Evolutionary conservation across 2,329 filamentous ascomycete genomes (phyloP).

Genomic region (Paecilomyces dactylethromorphus): DNA sequence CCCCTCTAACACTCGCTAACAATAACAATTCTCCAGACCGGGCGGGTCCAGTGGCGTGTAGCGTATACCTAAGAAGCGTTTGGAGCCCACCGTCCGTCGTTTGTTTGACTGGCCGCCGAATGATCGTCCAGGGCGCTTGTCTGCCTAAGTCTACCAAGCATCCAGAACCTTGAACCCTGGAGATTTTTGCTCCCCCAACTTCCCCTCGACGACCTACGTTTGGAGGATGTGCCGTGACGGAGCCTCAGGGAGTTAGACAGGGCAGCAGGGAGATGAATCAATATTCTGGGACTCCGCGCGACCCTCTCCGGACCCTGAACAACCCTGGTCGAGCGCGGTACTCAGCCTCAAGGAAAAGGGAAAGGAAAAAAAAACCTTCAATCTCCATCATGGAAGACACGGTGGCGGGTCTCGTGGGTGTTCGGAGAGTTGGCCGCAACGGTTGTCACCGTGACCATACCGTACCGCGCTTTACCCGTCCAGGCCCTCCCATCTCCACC

Average conservation of each 20-base stretch:
- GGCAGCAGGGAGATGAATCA: background rate
- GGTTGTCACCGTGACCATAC: background rate
- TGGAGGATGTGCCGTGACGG: no score
- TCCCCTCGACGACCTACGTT: background rate
- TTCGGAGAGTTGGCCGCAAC: background rate
- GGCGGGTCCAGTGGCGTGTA: conserved; percentile 14
- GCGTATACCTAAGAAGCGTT: conserved; percentile 1
- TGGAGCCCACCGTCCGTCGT: conserved; percentile 2
- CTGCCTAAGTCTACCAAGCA: background rate
- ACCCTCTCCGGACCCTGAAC: background rate
- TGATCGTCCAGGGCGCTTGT: conserved; percentile 13
- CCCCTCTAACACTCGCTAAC: background rate
- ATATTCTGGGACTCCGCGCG: background rate
- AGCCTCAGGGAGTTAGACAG: background rate
- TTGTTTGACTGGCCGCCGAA: conserved; percentile 11
- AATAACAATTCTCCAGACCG: background rate
- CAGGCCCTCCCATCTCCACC: background rate
- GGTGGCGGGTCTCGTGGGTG: background rate
- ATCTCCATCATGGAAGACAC: background rate
- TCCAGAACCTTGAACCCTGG: background rate
- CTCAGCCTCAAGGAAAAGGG: no score
- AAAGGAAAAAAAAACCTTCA: background rate
- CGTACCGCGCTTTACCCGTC: background rate
- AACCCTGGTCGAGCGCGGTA: no score
- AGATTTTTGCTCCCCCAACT: background rate